Conservation (phyloP, 164 flowering plant species). For the Vitis cinerea region DNA sequence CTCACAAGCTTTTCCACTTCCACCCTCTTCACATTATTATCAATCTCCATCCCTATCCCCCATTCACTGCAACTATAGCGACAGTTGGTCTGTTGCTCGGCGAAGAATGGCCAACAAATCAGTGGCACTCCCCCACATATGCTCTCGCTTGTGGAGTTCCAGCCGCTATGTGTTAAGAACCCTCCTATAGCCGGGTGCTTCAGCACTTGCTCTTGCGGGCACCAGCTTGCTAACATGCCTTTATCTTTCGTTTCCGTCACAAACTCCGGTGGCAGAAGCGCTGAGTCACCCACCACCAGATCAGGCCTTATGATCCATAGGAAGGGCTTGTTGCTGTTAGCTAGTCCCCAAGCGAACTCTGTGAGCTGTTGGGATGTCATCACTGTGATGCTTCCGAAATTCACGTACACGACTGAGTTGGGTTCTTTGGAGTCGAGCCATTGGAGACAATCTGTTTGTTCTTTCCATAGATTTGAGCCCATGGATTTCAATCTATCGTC, state of each 20-base stretch:
- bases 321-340: slow-evolving; percentile 2
- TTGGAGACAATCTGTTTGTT: slow-evolving; percentile 3
- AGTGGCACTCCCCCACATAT: slow-evolving; percentile 5
- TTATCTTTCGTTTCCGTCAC: neutral
- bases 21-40: neutral
- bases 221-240: slow-evolving; percentile 1
- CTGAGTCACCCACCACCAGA: slow-evolving; percentile 3
- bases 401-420: slow-evolving; percentile 1
- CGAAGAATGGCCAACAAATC: slow-evolving; percentile 1
- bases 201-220: slow-evolving; percentile 14
- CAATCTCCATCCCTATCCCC: slow-evolving; percentile 1
- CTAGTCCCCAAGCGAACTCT: slow-evolving; percentile 7
- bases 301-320: slow-evolving; percentile 9
- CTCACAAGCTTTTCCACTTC: slow-evolving; percentile 6
- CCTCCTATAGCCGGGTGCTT: slow-evolving; percentile 10
- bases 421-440: slow-evolving; percentile 6
- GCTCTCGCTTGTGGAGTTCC: slow-evolving; percentile 9
- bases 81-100: slow-evolving; percentile 4
- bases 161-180: slow-evolving; percentile 9
- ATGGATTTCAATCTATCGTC: neutral
- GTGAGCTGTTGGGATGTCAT: slow-evolving; percentile 2
- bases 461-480: slow-evolving; percentile 14
- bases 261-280: slow-evolving; percentile 5
- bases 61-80: neutral
- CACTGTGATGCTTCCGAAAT: slow-evolving; percentile 6